phyloP scores from a whole-genome alignment of 768 basidiomycete genomes.

The Epithele typhae region DNA sequence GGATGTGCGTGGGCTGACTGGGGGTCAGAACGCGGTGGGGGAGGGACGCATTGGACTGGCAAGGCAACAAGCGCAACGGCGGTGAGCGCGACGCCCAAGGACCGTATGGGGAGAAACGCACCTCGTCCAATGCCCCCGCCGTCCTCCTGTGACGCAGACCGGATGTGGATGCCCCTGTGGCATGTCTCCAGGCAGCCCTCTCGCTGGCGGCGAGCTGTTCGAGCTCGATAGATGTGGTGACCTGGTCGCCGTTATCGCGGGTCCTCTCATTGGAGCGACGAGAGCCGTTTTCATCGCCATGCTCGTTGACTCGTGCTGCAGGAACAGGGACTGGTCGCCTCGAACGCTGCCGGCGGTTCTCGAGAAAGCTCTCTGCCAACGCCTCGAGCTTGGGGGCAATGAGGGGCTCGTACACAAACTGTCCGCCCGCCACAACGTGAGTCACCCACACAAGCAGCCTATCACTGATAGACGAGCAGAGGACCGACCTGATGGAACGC shows the following conservation, averaged over 20 bases:
- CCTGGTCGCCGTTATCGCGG: conserved; percentile 12
- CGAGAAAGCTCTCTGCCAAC: conserved; percentile 33
- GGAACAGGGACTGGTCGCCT: conserved; percentile 19
- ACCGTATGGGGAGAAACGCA: conserved; percentile 18
- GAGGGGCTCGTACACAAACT: conserved; percentile 72
- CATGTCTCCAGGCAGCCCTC: conserved; percentile 49
- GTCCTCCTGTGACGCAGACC: conserved; percentile 18
- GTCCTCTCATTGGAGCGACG: conserved; percentile 1
- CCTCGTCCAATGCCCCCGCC: conserved; percentile 45
- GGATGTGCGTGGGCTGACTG: conserved; percentile 44
- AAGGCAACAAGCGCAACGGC: no score
- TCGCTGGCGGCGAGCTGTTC: conserved; percentile 49
- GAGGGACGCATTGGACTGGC: conserved; percentile 44
- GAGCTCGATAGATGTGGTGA: conserved; percentile 40
- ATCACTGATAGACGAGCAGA: background rate
- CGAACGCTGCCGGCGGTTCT: conserved; percentile 24
- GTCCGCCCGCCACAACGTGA: background rate
- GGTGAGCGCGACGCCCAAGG: background rate
- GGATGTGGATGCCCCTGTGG: conserved; percentile 29
- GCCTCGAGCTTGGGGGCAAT: conserved; percentile 57
- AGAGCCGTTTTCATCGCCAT: conserved; percentile 12
- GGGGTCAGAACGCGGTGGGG: conserved; percentile 46
- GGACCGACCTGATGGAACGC: conserved; percentile 56
- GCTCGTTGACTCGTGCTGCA: no score
- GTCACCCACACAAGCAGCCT: background rate